Conservation (phyloP, 352 stramenopile species). For the Globisporangium yorkense region DNA sequence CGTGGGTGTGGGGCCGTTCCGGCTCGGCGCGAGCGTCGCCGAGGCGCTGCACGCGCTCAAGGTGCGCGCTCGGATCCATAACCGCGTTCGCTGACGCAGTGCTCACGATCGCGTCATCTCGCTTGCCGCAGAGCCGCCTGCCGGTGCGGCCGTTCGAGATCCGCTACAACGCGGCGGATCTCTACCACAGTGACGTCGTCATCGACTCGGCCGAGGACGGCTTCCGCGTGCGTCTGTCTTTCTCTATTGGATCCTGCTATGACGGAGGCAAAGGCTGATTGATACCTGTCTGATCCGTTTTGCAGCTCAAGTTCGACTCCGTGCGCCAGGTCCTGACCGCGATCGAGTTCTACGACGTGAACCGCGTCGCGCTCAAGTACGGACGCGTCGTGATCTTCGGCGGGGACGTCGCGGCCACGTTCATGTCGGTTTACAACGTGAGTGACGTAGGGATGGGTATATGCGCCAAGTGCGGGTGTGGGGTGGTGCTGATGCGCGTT, state of each 20-base stretch:
- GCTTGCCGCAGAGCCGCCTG: slow-evolving; percentile 38
- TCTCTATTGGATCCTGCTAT: background rate
- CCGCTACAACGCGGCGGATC: slow-evolving; percentile 57
- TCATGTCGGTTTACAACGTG: slow-evolving; percentile 88
- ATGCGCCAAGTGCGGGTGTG: background rate
- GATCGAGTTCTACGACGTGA: slow-evolving; percentile 81
- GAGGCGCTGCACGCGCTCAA: slow-evolving; percentile 76
- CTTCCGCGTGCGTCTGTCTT: slow-evolving; percentile 29
- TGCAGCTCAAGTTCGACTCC: slow-evolving; percentile 60
- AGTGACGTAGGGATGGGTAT: background rate
- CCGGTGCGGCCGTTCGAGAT: slow-evolving; percentile 75
- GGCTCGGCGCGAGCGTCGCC: slow-evolving; percentile 61
- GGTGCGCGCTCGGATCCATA: slow-evolving; percentile 14
- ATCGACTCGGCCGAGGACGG: slow-evolving; percentile 72
- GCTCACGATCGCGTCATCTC: background rate
- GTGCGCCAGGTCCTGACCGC: slow-evolving; percentile 58
- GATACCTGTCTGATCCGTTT: background rate
- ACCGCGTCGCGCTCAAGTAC: slow-evolving; percentile 73
- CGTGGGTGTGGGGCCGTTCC: slow-evolving; percentile 71
- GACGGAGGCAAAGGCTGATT: too few species aligned
- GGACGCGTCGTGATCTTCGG: slow-evolving; percentile 81
- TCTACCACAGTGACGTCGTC: slow-evolving; percentile 53
- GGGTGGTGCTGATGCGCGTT: background rate
- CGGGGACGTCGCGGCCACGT: slow-evolving; percentile 67
- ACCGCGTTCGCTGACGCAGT: background rate